Evolutionary conservation across 768 basidiomycete genomes (phyloP), one percentile per base, ranked within the genome.

Genomic region (Pisolithus tinctorius): DNA sequence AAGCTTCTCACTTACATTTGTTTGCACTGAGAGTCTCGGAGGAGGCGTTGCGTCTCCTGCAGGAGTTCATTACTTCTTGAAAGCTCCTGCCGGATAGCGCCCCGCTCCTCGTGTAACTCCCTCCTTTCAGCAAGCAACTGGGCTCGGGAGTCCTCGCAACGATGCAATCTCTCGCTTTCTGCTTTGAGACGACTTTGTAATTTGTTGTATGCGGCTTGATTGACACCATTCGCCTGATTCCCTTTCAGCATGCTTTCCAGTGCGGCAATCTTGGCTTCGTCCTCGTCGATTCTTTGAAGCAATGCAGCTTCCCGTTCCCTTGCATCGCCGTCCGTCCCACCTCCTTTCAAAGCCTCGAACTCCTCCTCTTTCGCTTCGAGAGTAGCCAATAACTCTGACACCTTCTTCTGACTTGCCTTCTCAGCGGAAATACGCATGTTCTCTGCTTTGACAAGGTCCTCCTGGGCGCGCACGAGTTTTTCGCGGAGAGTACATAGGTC

Each of bases 251-350:
- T 65, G 42, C 63, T 66, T 60, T 86, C 81, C 50, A 88, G 60
- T 3, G 79, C 75, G 3, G 69, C 66, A 34, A 87, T 82, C 65
- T 81, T 84, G 5, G 78, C 80, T 45, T 82, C 82, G 55, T 88
- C 85, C 59, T 86, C 84, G 41, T 88, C 85, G 27, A 89, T 80
- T 55, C 87, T 73, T 63, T 75, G 73, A 62, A 83, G 54, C 27
- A 88, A 60, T 49, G 81, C 81, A 25, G 76, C 74, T 61, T 88
- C 87, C 47, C 86, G 70, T 52, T 70, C 69, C 20, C 66, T 70
- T 26, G 73, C 65, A 45, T 63, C 60, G 2, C 70, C 78, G 23
- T 66, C 60, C 7, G 48, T 63, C 30, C 74, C 69, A 40, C 41
- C 25, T 30, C 63, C 70, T 59, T 61, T 70, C 41, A 81, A 49